A percentile compares a stretch with the other conserved stretches of the same genome.
phyloP scores from a whole-genome alignment of 1,284 basidiomycete genomes.

The Apiotrichum domesticum region DNA sequence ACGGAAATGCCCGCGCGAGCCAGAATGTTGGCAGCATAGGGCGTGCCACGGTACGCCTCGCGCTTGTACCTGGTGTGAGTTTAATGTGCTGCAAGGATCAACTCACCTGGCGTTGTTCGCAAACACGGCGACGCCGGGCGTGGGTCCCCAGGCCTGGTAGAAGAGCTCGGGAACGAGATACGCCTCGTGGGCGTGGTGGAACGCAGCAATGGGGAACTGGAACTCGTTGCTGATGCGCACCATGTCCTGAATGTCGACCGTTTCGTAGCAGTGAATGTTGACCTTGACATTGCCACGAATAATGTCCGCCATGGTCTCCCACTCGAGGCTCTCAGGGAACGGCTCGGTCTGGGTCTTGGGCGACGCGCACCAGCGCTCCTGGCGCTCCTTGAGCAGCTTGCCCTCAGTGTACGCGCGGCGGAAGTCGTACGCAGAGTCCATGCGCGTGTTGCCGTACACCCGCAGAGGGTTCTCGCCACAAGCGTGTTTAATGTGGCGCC shows the following conservation, averaged over 20 bases:
- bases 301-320: slow-evolving; percentile 81
- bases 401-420: slow-evolving; percentile 64
- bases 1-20: slow-evolving; percentile 67
- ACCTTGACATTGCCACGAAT: slow-evolving; percentile 62
- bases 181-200: slow-evolving; percentile 61
- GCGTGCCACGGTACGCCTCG: slow-evolving; percentile 75
- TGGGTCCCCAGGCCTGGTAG: slow-evolving; percentile 33
- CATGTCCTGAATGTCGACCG: slow-evolving; percentile 63
- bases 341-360: slow-evolving; percentile 48
- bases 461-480: slow-evolving; percentile 51
- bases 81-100: slow-evolving; percentile 16
- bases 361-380: slow-evolving; percentile 61
- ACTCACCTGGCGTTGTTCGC: slow-evolving; percentile 50
- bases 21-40: slow-evolving; percentile 75
- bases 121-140: slow-evolving; percentile 69
- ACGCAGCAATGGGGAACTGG: slow-evolving; percentile 27
- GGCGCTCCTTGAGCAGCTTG: slow-evolving; percentile 62
- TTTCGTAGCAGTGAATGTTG: slow-evolving; percentile 72
- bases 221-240: slow-evolving; percentile 68
- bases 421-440: slow-evolving; percentile 58
- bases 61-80: slow-evolving; percentile 65
- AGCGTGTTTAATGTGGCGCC: slow-evolving; percentile 47
- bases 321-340: slow-evolving; percentile 72
- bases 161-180: slow-evolving; percentile 72
- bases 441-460: slow-evolving; percentile 50